Evolutionary conservation across 108 stramenopile genomes (phyloP).

Genomic region (Stephanodiscus minutulus): DNA sequence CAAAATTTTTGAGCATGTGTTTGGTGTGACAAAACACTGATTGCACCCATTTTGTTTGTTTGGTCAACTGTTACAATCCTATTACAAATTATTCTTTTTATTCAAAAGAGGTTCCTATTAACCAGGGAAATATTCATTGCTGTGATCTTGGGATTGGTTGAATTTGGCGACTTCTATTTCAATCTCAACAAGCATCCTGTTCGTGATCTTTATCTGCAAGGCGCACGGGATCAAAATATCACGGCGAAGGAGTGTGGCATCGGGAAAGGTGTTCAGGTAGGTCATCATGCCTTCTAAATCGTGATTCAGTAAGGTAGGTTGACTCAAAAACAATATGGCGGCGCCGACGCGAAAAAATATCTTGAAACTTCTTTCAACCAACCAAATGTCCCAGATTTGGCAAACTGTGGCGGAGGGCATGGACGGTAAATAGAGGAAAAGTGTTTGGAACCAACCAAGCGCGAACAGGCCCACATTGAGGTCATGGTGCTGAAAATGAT

Average conservation of each 20-base stretch:
- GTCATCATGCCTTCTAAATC: conserved; percentile 94
- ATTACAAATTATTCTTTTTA: conserved; percentile 4
- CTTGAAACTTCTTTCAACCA: conserved; percentile 88
- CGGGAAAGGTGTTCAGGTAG: conserved; percentile 90
- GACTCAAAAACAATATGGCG: conserved; percentile 87
- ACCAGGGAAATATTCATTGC: conserved; percentile 11
- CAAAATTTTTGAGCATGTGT: no score
- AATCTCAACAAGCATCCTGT: conserved; percentile 77
- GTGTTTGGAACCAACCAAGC: conserved; percentile 90
- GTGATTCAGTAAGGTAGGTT: conserved; percentile 84
- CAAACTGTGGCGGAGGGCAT: conserved; percentile 90
- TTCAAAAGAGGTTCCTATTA: neutral
- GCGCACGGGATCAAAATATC: conserved; percentile 91
- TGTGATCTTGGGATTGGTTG: conserved; percentile 9
- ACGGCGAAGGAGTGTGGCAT: conserved; percentile 83
- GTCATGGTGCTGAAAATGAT: conserved; percentile 91
- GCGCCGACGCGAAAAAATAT: conserved; percentile 91
- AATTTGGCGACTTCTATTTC: conserved; percentile 63
- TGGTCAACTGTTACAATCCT: no score
- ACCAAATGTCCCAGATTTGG: conserved; percentile 94
- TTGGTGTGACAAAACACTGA: no score
- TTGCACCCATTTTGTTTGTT: no score
- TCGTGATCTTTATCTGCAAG: conserved; percentile 89
- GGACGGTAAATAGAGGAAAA: conserved; percentile 89
- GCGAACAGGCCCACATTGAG: conserved; percentile 89